These are phyloP conservation scores for Jamesozyma jinghongensis DNA, from an alignment of 805 yeast genomes.

Conservation along the genomic window DNA sequence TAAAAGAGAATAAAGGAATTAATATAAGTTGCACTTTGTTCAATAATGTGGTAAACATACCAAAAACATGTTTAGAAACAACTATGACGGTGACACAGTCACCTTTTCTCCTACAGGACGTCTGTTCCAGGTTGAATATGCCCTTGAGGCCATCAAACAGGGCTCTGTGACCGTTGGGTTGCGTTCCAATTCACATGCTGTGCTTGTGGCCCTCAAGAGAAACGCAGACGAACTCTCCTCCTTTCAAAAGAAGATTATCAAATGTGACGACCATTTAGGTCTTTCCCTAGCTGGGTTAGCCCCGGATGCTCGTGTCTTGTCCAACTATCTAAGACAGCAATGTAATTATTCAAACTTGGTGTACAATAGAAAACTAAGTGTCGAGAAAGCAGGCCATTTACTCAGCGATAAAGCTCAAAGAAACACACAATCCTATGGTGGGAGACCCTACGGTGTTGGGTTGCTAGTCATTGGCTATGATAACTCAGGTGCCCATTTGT, in stretches of 20 bases:
- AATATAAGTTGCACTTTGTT: too few species aligned
- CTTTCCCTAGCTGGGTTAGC: constrained; percentile 95
- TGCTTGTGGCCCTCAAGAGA: constrained; percentile 87
- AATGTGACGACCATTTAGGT: constrained; percentile 90
- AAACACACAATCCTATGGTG: constrained; percentile 92
- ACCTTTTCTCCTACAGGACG: constrained; percentile 99
- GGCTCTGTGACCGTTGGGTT: constrained; percentile 97
- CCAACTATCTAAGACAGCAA: constrained; percentile 82
- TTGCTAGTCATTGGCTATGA: constrained; percentile 83
- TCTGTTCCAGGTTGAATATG: constrained; percentile 94
- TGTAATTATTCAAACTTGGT: constrained; percentile 82
- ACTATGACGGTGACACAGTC: constrained; percentile 96
- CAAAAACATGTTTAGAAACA: constrained; percentile 84
- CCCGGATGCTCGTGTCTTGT: constrained; percentile 92
- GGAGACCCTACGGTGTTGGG: constrained; percentile 98
- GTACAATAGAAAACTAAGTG: constrained; percentile 75
- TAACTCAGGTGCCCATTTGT: constrained; percentile 87
- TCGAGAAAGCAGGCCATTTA: constrained; percentile 71
- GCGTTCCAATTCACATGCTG: constrained; percentile 78
- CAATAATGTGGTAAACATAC: too few species aligned
- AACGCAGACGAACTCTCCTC: constrained; percentile 97
- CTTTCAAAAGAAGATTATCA: constrained; percentile 86
- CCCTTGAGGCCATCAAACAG: constrained; percentile 95
- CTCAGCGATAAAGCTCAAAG: constrained; percentile 96
- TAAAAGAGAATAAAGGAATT: too few species aligned